phyloP scores from a whole-genome alignment of 2,329 filamentous ascomycete genomes.

The Tolypocladium tropicale region DNA sequence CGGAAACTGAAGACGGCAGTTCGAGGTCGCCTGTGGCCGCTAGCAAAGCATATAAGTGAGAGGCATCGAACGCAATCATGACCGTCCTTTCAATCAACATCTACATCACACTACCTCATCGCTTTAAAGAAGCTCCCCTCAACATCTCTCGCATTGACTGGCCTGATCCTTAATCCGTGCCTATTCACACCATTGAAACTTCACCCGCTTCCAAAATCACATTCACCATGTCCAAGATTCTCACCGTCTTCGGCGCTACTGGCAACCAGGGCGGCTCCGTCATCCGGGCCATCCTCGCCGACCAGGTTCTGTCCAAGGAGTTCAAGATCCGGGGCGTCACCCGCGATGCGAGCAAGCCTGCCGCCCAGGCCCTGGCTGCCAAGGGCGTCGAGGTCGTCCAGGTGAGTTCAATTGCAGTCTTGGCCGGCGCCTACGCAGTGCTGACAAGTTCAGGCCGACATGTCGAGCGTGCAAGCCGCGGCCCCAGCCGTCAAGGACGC shows the following conservation, averaged over 20 bases:
- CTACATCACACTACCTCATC: not conserved
- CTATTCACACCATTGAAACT: not conserved
- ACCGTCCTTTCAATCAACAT: not conserved
- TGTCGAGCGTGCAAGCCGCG: slow-evolving; percentile 23
- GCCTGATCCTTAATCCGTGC: not conserved
- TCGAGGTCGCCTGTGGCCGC: not conserved
- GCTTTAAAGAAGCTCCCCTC: not conserved
- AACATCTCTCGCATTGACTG: not conserved
- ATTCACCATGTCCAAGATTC: slow-evolving; percentile 23
- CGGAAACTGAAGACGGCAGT: not conserved
- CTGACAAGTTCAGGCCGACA: slow-evolving; percentile 24
- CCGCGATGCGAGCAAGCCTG: slow-evolving; percentile 29
- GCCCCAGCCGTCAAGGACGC: slow-evolving; percentile 28
- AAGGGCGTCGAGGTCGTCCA: slow-evolving; percentile 33
- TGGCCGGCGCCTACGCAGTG: no score
- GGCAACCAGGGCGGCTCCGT: slow-evolving; percentile 40
- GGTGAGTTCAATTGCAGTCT: no score
- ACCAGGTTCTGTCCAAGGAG: slow-evolving; percentile 31
- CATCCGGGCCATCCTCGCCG: slow-evolving; percentile 31
- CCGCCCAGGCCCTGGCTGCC: slow-evolving; percentile 24
- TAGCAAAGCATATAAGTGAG: not conserved
- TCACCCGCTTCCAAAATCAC: no score
- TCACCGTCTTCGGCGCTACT: slow-evolving; percentile 37
- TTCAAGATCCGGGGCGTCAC: slow-evolving; percentile 37
- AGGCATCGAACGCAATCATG: not conserved